These are phyloP conservation scores for Vanrija sp. DNA, from an alignment of 1,284 basidiomycete species.

Conservation along the genomic window DNA sequence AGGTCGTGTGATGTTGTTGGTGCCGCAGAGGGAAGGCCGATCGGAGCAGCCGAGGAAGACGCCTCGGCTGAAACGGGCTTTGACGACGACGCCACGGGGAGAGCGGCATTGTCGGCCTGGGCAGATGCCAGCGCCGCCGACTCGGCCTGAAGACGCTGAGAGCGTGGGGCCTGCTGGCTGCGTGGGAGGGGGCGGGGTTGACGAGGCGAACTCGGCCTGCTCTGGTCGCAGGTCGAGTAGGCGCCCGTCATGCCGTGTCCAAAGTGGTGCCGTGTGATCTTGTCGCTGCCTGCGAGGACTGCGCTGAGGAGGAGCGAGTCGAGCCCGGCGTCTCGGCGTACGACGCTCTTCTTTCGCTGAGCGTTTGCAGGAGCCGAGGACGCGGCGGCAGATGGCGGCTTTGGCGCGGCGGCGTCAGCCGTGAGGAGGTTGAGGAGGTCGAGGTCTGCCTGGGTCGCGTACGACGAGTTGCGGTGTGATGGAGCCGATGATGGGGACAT, in stretches of 20 bases:
- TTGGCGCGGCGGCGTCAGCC: slow-evolving; percentile 19
- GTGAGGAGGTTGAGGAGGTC: slow-evolving; percentile 43
- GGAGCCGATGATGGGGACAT: slow-evolving; percentile 53
- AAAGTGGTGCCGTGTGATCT: slow-evolving; percentile 45
- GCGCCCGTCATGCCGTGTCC: slow-evolving; percentile 45
- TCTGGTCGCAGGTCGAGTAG: slow-evolving; percentile 45
- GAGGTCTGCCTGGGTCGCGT: slow-evolving; percentile 33
- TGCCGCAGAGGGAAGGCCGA: background rate
- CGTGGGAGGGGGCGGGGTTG: slow-evolving; percentile 14
- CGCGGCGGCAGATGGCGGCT: background rate
- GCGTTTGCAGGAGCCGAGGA: slow-evolving; percentile 4
- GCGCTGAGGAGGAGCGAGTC: slow-evolving; percentile 46
- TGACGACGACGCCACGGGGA: background rate
- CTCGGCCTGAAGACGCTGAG: slow-evolving; percentile 29
- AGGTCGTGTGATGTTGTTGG: no score
- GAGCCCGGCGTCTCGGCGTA: slow-evolving; percentile 22
- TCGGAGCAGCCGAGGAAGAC: background rate
- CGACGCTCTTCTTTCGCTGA: slow-evolving; percentile 11
- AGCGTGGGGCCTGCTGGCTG: slow-evolving; percentile 44
- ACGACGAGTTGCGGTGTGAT: slow-evolving; percentile 5
- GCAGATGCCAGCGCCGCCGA: slow-evolving; percentile 8
- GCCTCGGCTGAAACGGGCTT: background rate
- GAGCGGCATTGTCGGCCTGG: background rate
- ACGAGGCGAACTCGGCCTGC: slow-evolving; percentile 31
- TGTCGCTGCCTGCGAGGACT: slow-evolving; percentile 43